Evolutionary conservation across 73 alveolate genomes (phyloP), one percentile per base, ranked within the genome.

Genomic region (Paraurostyla sp.): DNA sequence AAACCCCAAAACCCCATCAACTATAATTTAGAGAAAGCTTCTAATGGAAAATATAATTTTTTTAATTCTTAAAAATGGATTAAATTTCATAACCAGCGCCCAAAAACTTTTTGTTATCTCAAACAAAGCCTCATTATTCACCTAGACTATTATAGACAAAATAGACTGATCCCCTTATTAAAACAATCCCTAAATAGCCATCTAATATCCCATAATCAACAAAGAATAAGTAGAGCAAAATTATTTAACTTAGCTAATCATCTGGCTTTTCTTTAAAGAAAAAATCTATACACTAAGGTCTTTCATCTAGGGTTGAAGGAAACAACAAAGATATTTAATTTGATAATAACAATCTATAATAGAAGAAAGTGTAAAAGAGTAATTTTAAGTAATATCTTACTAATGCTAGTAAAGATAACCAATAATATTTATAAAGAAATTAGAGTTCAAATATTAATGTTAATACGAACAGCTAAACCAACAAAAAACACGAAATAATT

Each of bases 121-220:
- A n/a, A n/a, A n/a, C n/a, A n/a, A n/a, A n/a, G n/a, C n/a, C n/a
- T n/a, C n/a, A n/a, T n/a, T n/a, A n/a, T n/a, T n/a, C n/a, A n/a
- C n/a, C n/a, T n/a, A n/a, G n/a, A n/a, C n/a, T n/a, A n/a, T n/a
- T n/a, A n/a, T n/a, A n/a, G n/a, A n/a, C n/a, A n/a, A n/a, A n/a
- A n/a, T n/a, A n/a, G n/a, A n/a, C n/a, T n/a, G n/a, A n/a, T n/a
- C n/a, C n/a, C n/a, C n/a, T n/a, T n/a, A n/a, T n/a, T n/a, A n/a
- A n/a, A n/a, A n/a, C n/a, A n/a, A n/a, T n/a, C n/a, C n/a, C n/a
- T n/a, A n/a, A n/a, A n/a, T n/a, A n/a, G n/a, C n/a, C n/a, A n/a
- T n/a, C n/a, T n/a, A n/a, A n/a, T n/a, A n/a, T n/a, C 69, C 71
- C 71, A 15, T 32, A 54, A 29, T 59, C 76, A 6, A 59, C 76